phyloP scores from a whole-genome alignment of 2,329 filamentous ascomycete species.

The Scleromitrula shiraiana region DNA sequence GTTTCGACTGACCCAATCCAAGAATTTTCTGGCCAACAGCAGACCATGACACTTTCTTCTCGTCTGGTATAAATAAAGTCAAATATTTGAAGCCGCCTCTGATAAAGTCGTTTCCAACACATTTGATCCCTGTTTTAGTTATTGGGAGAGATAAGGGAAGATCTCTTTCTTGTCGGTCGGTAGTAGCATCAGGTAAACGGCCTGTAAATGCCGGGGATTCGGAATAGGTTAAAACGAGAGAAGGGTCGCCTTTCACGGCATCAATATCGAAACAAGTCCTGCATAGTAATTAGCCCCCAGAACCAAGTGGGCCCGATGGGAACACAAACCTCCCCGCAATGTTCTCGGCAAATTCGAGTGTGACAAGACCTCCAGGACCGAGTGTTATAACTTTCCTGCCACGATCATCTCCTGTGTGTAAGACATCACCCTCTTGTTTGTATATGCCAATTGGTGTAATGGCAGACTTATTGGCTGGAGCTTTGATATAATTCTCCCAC shows the following conservation, averaged over 20 bases:
- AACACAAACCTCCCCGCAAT: conserved; percentile 32
- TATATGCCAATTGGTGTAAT: conserved; percentile 31
- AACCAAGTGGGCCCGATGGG: not conserved
- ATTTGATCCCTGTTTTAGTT: conserved; percentile 27
- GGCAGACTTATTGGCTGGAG: conserved; percentile 30
- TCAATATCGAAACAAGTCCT: conserved; percentile 33
- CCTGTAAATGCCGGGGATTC: conserved; percentile 32
- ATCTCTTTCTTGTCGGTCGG: conserved; percentile 28
- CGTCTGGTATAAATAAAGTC: conserved; percentile 29
- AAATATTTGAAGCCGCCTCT: conserved; percentile 36
- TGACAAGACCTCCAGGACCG: conserved; percentile 30
- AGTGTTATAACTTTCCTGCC: conserved; percentile 11
- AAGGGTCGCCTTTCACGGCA: conserved; percentile 25
- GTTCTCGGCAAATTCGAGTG: conserved; percentile 35
- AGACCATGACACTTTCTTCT: conserved; percentile 16
- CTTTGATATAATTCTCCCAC: conserved; percentile 34
- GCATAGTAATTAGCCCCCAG: not conserved
- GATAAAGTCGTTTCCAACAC: conserved; percentile 30
- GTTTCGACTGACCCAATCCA: conserved; percentile 8
- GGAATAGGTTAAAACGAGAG: conserved; percentile 31
- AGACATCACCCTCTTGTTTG: conserved; percentile 30
- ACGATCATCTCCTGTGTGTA: conserved; percentile 11
- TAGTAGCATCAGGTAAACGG: conserved; percentile 30
- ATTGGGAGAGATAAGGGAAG: conserved; percentile 29
- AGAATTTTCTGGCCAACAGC: conserved; percentile 16